These are phyloP conservation scores for Aspergillus fructus DNA, from an alignment of 2,329 filamentous ascomycete species.

Conservation along the genomic window DNA sequence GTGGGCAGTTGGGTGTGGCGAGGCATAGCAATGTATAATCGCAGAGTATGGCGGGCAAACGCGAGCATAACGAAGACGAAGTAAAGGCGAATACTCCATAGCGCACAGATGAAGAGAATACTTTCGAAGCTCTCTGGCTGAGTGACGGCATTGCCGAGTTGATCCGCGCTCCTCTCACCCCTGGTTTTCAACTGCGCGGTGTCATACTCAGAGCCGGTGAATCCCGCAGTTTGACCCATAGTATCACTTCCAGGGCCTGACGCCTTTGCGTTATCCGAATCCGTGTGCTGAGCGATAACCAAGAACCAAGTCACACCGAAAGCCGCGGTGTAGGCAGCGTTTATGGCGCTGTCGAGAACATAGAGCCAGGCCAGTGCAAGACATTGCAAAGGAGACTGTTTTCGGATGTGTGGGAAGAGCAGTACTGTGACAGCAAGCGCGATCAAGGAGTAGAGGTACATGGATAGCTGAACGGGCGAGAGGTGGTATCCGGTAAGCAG, in stretches of 20 bases:
- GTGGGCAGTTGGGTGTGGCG: slow-evolving; percentile 40
- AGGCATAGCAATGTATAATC: slow-evolving; percentile 54
- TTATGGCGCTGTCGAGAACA: slow-evolving; percentile 76
- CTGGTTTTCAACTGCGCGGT: slow-evolving; percentile 53
- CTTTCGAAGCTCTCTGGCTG: slow-evolving; percentile 70
- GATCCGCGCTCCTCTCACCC: slow-evolving; percentile 34
- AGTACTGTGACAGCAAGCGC: slow-evolving; percentile 67
- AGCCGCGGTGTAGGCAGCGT: slow-evolving; percentile 74
- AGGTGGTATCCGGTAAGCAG: slow-evolving; percentile 83
- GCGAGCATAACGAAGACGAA: slow-evolving; percentile 81
- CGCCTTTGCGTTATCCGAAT: slow-evolving; percentile 47
- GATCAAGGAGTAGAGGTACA: slow-evolving; percentile 83
- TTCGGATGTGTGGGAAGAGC: slow-evolving; percentile 77
- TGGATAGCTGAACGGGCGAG: slow-evolving; percentile 78
- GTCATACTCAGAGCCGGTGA: slow-evolving; percentile 64
- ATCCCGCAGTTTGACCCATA: slow-evolving; percentile 64
- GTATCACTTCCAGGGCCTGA: slow-evolving; percentile 53
- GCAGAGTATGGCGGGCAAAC: slow-evolving; percentile 74
- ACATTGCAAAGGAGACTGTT: slow-evolving; percentile 74
- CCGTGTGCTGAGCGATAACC: slow-evolving; percentile 61
- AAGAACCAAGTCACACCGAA: slow-evolving; percentile 88
- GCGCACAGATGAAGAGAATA: slow-evolving; percentile 69
- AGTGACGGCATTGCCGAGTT: slow-evolving; percentile 63
- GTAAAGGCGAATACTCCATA: slow-evolving; percentile 78
- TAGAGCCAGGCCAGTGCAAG: slow-evolving; percentile 84